Evolutionary conservation across 2,329 filamentous ascomycete genomes (phyloP).

Genomic region (Hypoxylon sp.): DNA sequence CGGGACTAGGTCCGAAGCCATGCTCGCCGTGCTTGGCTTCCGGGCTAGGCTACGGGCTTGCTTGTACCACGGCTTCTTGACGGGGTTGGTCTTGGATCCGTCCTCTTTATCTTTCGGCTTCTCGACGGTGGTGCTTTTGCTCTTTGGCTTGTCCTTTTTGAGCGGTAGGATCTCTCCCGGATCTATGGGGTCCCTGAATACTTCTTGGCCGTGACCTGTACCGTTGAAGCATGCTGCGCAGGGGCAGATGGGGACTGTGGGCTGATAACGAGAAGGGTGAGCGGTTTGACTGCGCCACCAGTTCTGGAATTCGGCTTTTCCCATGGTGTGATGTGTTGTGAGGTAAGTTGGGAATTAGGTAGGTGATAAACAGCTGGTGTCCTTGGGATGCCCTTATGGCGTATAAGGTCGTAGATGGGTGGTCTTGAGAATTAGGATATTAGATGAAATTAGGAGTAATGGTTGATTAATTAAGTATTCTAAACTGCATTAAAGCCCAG

Average conservation of each 20-base stretch:
- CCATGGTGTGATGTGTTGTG: constrained; percentile 31
- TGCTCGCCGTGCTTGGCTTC: constrained; percentile 45
- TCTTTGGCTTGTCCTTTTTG: constrained; percentile 11
- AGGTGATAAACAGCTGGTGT: not conserved
- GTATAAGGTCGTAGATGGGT: not conserved
- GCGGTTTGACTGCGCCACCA: constrained; percentile 50
- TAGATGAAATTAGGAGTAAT: constrained; percentile 12
- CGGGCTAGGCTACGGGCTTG: constrained; percentile 25
- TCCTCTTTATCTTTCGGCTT: constrained; percentile 26
- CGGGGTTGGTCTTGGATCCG: constrained; percentile 5
- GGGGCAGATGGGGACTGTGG: constrained; percentile 47
- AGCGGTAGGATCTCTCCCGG: constrained; percentile 30
- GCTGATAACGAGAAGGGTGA: constrained; percentile 38
- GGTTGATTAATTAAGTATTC: not conserved
- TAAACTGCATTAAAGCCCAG: not conserved
- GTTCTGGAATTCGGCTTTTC: constrained; percentile 43
- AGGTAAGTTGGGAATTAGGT: constrained; percentile 7
- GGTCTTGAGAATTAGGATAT: not conserved
- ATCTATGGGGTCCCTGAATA: constrained; percentile 41
- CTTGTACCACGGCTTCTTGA: constrained; percentile 41
- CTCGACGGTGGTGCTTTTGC: constrained; percentile 12
- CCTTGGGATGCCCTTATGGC: not conserved
- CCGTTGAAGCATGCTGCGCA: constrained; percentile 52
- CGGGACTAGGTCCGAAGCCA: constrained; percentile 51
- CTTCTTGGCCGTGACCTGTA: constrained; percentile 39